Conservation (phyloP, 2,329 filamentous ascomycete genomes). For the Dichotomopilus funicola region DNA sequence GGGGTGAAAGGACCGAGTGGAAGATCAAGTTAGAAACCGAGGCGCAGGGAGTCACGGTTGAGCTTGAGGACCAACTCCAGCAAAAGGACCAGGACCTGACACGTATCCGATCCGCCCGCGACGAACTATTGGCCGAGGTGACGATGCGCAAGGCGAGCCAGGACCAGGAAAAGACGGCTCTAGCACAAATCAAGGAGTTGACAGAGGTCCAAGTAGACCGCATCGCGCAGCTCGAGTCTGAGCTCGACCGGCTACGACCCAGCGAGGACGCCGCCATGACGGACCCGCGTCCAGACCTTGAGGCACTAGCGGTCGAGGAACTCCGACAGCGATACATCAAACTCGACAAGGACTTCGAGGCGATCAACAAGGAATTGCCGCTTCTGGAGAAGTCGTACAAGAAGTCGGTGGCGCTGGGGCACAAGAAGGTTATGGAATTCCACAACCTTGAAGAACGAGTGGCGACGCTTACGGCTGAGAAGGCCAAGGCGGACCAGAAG, state of each 20-base stretch:
- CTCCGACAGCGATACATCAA: conserved; percentile 67
- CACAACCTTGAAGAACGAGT: conserved; percentile 71
- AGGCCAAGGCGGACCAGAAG: conserved; percentile 94
- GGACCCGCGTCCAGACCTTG: conserved; percentile 42
- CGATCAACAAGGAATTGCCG: conserved; percentile 80
- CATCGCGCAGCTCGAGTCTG: conserved; percentile 74
- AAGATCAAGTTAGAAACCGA: conserved; percentile 77
- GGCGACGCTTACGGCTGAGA: conserved; percentile 70
- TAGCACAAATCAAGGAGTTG: conserved; percentile 72
- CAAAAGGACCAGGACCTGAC: conserved; percentile 78
- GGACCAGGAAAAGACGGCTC: conserved; percentile 65
- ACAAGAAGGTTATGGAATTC: conserved; percentile 79
- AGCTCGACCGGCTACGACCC: conserved; percentile 64
- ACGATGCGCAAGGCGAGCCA: conserved; percentile 71
- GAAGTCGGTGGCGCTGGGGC: conserved; percentile 75
- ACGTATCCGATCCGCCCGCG: conserved; percentile 73
- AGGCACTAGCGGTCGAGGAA: conserved; percentile 60
- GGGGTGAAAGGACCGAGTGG: conserved; percentile 77
- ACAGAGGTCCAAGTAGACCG: conserved; percentile 71
- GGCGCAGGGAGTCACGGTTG: conserved; percentile 61
- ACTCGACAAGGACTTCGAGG: conserved; percentile 70
- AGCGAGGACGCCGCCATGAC: conserved; percentile 41
- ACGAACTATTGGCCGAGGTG: conserved; percentile 79
- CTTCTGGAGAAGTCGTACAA: conserved; percentile 89
- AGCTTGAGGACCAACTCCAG: conserved; percentile 76